A percentile compares a stretch with the other conserved stretches of the same genome.
These are phyloP conservation scores for Clitoria ternatea DNA, from an alignment of 306 rosid species.

Conservation along the genomic window DNA sequence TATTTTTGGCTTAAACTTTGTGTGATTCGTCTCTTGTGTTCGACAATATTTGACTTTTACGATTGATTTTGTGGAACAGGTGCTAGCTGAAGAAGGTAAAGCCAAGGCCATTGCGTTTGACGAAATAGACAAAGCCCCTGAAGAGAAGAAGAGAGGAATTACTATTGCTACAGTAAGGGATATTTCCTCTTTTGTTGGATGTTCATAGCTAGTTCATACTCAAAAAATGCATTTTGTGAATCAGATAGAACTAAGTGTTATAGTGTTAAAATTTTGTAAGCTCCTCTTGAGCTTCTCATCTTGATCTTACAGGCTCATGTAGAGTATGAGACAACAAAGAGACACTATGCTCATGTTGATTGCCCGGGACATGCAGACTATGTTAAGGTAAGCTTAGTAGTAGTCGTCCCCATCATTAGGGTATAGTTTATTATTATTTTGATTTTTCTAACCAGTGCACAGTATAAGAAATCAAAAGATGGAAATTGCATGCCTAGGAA, in stretches of 20 bases:
- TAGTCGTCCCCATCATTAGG: neutral
- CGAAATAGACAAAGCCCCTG: slow-evolving; percentile 96
- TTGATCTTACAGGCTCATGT: slow-evolving; percentile 78
- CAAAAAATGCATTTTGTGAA: slow-evolving; percentile 15
- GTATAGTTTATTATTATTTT: neutral
- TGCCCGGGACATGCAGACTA: slow-evolving; percentile 99
- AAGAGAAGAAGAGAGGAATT: slow-evolving; percentile 97
- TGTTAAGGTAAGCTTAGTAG: slow-evolving; percentile 64
- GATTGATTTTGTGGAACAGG: slow-evolving; percentile 40
- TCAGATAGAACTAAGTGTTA: neutral
- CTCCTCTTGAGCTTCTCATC: neutral
- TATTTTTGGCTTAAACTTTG: neutral
- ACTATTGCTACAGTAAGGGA: slow-evolving; percentile 77
- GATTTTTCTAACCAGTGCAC: no score
- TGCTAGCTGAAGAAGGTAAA: slow-evolving; percentile 91
- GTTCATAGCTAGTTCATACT: neutral
- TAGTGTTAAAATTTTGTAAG: neutral
- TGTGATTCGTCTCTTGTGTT: neutral
- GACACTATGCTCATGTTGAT: slow-evolving; percentile 97
- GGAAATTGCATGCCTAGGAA: no score
- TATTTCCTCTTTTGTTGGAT: neutral
- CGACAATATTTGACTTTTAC: neutral
- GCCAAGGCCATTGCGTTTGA: slow-evolving; percentile 96
- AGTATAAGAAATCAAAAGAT: no score
- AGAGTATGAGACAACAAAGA: slow-evolving; percentile 83